These are phyloP conservation scores for Torulaspora quercuum DNA, from an alignment of 805 yeast species.

Conservation along the genomic window DNA sequence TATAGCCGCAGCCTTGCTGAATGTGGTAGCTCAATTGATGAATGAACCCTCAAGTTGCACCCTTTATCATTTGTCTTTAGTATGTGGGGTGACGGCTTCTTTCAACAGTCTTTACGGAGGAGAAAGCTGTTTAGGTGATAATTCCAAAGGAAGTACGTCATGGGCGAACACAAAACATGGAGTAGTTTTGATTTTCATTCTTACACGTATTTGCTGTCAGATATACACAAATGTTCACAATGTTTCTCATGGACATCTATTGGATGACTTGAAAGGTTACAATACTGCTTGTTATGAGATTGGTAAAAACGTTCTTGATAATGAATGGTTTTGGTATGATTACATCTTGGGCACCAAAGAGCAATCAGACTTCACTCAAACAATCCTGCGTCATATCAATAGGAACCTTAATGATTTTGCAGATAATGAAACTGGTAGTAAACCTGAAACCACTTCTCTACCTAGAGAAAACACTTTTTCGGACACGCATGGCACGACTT, in stretches of 20 bases:
- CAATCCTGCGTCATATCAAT: no score
- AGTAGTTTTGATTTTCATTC: not conserved
- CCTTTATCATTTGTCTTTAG: not conserved
- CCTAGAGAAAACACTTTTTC: no score
- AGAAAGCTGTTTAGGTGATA: no score
- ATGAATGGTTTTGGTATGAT: not conserved
- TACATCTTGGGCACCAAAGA: not conserved
- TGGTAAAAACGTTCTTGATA: not conserved
- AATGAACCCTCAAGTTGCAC: not conserved
- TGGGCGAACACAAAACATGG: not conserved
- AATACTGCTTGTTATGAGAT: not conserved
- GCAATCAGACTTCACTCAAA: conserved; percentile 3
- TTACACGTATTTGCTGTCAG: conserved; percentile 8
- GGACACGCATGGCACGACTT: no score
- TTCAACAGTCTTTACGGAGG: not conserved
- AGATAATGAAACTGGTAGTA: no score
- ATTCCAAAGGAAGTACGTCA: not conserved
- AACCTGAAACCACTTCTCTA: no score
- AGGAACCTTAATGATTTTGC: no score
- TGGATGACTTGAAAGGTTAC: not conserved
- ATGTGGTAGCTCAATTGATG: not conserved
- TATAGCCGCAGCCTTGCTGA: not conserved
- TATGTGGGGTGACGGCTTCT: not conserved
- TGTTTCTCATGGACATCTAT: not conserved
- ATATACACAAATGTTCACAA: conserved; percentile 1